These are phyloP conservation scores for Metarhizium guizhouense DNA, from an alignment of 2,329 filamentous ascomycete species.

Conservation along the genomic window DNA sequence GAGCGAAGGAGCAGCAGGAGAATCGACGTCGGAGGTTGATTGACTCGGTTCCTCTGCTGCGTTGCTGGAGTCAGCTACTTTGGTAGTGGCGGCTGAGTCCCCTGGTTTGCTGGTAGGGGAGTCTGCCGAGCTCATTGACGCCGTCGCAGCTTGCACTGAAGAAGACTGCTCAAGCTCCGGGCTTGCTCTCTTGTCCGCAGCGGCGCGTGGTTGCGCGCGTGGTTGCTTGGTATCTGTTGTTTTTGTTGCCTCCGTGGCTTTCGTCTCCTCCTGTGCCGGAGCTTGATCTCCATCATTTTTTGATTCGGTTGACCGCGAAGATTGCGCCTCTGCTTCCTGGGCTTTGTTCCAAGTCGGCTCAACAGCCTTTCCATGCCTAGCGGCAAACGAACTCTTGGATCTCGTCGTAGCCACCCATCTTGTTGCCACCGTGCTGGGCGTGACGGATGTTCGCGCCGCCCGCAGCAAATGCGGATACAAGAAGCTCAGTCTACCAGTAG, in stretches of 20 bases:
- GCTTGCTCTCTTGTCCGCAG: neutral
- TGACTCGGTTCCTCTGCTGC: neutral
- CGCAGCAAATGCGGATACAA: constrained; percentile 61
- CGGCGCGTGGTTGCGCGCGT: neutral
- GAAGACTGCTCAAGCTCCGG: neutral
- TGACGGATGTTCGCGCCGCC: constrained; percentile 19
- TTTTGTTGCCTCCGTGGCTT: neutral
- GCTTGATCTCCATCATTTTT: constrained; percentile 4
- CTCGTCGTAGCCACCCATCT: constrained; percentile 27
- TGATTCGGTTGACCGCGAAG: constrained; percentile 10
- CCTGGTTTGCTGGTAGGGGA: neutral
- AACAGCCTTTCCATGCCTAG: constrained; percentile 52
- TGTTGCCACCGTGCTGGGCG: neutral
- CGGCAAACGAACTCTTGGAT: constrained; percentile 37
- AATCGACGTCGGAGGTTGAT: constrained; percentile 7
- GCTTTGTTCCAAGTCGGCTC: constrained; percentile 34
- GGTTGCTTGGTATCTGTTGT: neutral
- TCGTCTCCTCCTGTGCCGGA: neutral
- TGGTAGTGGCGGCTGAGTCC: neutral
- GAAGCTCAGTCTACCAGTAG: constrained; percentile 54
- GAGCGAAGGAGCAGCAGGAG: constrained; percentile 27
- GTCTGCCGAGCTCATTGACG: neutral
- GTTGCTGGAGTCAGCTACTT: neutral
- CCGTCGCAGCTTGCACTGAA: neutral
- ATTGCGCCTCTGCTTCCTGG: neutral